Conservation (phyloP, 805 yeast species). For the Barnettozyma populi region DNA sequence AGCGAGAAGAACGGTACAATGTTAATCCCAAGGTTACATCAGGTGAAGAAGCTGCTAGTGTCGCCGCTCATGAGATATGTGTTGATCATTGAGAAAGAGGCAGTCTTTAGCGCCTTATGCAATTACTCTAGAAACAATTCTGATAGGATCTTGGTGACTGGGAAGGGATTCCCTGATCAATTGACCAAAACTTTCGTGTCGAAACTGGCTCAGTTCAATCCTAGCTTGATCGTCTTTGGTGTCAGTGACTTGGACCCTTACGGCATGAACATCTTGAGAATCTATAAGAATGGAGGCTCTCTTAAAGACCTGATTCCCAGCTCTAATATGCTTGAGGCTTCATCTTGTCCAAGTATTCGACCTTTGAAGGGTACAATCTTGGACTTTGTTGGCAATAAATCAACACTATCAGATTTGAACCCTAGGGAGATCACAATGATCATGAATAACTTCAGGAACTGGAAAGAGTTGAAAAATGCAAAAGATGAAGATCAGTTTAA, state of each 20-base stretch:
- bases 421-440: conserved; percentile 26
- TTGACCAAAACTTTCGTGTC: conserved; percentile 43
- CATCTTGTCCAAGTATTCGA: conserved; percentile 12
- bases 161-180: conserved; percentile 67
- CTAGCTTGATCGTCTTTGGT: conserved; percentile 34
- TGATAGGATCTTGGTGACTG: conserved; percentile 43
- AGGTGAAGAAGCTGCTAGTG: conserved; percentile 10
- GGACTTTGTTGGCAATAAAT: conserved; percentile 13
- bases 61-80: conserved; percentile 23
- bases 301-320: background rate
- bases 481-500: background rate
- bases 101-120: conserved; percentile 35
- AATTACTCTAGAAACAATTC: conserved; percentile 13
- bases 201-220: conserved; percentile 21
- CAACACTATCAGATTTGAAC: conserved; percentile 18
- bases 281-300: conserved; percentile 29
- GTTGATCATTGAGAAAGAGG: conserved; percentile 49
- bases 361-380: conserved; percentile 16
- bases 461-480: conserved; percentile 1
- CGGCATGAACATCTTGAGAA: conserved; percentile 53
- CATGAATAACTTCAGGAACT: conserved; percentile 12
- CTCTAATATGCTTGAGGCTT: background rate
- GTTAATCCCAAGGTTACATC: conserved; percentile 38
- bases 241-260: conserved; percentile 63
- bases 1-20: conserved; percentile 16